Base-by-base conservation (phyloP, 1,284 basidiomycete genomes). In the Sphagnurus paluster region DNA sequence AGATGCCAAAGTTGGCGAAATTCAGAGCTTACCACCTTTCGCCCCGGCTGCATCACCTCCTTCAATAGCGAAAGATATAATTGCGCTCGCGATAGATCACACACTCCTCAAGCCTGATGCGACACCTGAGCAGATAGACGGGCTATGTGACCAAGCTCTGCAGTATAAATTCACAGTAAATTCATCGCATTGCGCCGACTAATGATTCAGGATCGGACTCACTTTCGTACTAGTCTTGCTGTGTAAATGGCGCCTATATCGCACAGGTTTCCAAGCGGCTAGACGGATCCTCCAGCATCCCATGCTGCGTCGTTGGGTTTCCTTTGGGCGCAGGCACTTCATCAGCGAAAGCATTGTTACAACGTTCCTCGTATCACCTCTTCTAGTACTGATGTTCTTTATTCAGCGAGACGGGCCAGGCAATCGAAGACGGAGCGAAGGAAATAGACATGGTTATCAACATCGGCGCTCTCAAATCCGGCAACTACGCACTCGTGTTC, bases 401-500 rank as follows among this genome's bases (percentile, higher is more conserved):
- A 43, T n/a, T 29, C 48, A 76, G 74, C 48, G 75, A 77, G 62
- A 65, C 75, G 2, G 57, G 57, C 44, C 64, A 70, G 44, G 75
- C 75, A 6, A 65, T 76, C 23, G 49, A 56, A 29, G 63, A 70
- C 39, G 75, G 75, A 5, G 74, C 75, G 2, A 58, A 63, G 10
- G 75, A 76, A 54, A 72, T 76, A 40, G 74, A 77, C 54, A 74
- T 70, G 58, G 75, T 76, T 1, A 59, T 77, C 39, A 71, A 72
- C 48, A 65, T 76, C 21, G 73, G 73, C 2, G 63, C 71, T 2
- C 64, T 77, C 4, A 68, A 73, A 47, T 59, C 69, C 0, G 56
- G 63, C 1, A 55, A 67, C 36, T 79, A 71, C 42, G 39, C 51
- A 0, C 51, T 63, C 5, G 59, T 76, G 1, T 68, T 65, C 47